Conservation (phyloP, 768 basidiomycete species). For the Pleurotus sapidus region DNA sequence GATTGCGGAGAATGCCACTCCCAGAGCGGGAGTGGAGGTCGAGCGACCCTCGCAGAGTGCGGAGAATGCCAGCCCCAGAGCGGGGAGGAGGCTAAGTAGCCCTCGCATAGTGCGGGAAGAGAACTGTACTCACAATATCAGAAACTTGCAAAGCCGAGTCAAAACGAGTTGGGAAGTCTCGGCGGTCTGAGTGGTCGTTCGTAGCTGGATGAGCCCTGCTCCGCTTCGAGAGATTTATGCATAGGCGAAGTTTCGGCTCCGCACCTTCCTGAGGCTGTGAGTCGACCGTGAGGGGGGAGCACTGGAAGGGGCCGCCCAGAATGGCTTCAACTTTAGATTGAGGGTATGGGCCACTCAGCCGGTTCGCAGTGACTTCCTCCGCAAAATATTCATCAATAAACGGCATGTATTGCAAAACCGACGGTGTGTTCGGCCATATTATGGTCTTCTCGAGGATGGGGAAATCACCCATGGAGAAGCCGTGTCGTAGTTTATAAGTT, state of each 20-base stretch:
- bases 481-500: slow-evolving; percentile 21
- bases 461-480: slow-evolving; percentile 32
- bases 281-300: slow-evolving; percentile 14
- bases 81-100: too few relatives aligned
- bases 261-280: slow-evolving; percentile 4
- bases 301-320: slow-evolving; percentile 20
- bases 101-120: not conserved
- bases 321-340: slow-evolving; percentile 15
- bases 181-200: slow-evolving; percentile 18
- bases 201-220: slow-evolving; percentile 12
- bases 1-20: too few relatives aligned
- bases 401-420: slow-evolving; percentile 5
- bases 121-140: slow-evolving; percentile 11
- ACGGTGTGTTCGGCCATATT: slow-evolving; percentile 14
- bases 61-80: too few relatives aligned
- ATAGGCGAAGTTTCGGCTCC: slow-evolving; percentile 17
- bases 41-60: too few relatives aligned
- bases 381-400: slow-evolving; percentile 13
- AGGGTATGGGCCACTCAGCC: slow-evolving; percentile 19
- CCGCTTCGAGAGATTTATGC: slow-evolving; percentile 15
- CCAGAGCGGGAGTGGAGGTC: too few relatives aligned
- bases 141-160: slow-evolving; percentile 13
- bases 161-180: slow-evolving; percentile 21
- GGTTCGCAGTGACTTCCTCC: slow-evolving; percentile 5
- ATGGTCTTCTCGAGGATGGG: slow-evolving; percentile 10